A percentile compares a stretch with the other conserved stretches of the same genome.
Conservation (phyloP, 257 asterid species). For the Solanum paucissectum region DNA sequence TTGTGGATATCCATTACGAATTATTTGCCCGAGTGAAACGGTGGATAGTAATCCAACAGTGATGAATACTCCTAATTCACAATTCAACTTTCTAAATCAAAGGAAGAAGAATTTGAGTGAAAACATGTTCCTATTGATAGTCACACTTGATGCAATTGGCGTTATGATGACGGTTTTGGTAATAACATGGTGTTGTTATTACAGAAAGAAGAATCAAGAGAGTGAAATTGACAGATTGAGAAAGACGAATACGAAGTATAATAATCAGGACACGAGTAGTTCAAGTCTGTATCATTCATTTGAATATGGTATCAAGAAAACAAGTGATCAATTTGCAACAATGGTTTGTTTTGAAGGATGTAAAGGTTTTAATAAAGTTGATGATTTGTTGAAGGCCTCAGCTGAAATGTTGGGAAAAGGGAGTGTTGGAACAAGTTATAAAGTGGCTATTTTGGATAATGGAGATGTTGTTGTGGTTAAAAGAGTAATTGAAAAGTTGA, state of each 20-base stretch:
- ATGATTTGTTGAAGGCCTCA: slow-evolving; percentile 28
- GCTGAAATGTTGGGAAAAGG: slow-evolving; percentile 40
- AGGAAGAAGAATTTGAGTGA: slow-evolving; percentile 8
- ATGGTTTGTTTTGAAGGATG: slow-evolving; percentile 29
- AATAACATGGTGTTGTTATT: slow-evolving; percentile 16
- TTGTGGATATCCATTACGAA: slow-evolving; percentile 22
- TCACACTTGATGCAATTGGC: slow-evolving; percentile 8
- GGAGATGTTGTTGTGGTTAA: slow-evolving; percentile 24
- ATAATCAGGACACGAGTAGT: background rate
- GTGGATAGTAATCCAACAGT: background rate
- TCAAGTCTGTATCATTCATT: background rate
- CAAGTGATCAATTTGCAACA: background rate
- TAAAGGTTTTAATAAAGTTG: slow-evolving; percentile 21
- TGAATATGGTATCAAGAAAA: background rate
- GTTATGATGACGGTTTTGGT: background rate
- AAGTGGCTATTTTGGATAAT: slow-evolving; percentile 20
- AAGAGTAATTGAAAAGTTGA: slow-evolving; percentile 15
- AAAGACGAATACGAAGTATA: background rate
- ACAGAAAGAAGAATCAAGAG: background rate
- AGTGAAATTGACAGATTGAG: background rate
- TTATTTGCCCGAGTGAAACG: background rate
- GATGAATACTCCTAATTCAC: slow-evolving; percentile 2
- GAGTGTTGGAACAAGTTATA: slow-evolving; percentile 25
- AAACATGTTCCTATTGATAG: slow-evolving; percentile 8
- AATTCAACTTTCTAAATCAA: background rate